Base-by-base conservation (phyloP, 1,139 yeast species). In the Trichomonascaceae sp. region DNA sequence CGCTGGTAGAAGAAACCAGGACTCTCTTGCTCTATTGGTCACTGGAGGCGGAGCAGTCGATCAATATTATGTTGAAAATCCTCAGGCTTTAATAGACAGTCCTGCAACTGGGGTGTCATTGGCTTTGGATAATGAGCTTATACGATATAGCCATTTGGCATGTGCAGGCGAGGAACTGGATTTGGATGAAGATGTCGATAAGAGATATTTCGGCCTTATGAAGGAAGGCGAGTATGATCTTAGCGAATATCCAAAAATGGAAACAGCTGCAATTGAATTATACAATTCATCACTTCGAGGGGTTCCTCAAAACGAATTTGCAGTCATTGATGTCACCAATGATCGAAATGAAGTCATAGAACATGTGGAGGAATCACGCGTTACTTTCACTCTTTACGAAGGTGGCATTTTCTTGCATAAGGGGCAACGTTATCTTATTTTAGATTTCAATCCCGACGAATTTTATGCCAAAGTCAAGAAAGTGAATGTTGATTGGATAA, bases 331-430 rank as follows among this genome's bases (percentile, higher is more conserved):
- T 67, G 79, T 84, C 22, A 89, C 97, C 0, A 82, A 85, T 62
- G 81, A 82, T 36, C 72, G 90, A 55, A 86, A 87, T 65, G 72
- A 78, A 4, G 84, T 93, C 1, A 84, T 93, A 49, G 99, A 93
- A 70, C 93, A 86, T 62, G 81, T 93, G n/a, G 99, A 93, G 66
- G 87, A 87, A 1, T 84, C 88, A 50, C 77, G 99, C 61, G 88
- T 95, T 0, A 84, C 91, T 52, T 93, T 93, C 66, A 89, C 98
- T 0, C 68, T 93, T 1, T 95, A 95, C 67, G 98, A 93, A 67
- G 99, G 99, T 0, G 99, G 95, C 0, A 90, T 93, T 1, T 90
- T 87, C 61, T 79, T 93, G 50, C 98, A 93, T 65, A 98, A 93
- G 68, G 99, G 99, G 2, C 77, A 81, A 57, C 89, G 97, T 0